Conservation (phyloP, 495 filamentous ascomycete genomes). For the Aspergillus ostianus region DNA sequence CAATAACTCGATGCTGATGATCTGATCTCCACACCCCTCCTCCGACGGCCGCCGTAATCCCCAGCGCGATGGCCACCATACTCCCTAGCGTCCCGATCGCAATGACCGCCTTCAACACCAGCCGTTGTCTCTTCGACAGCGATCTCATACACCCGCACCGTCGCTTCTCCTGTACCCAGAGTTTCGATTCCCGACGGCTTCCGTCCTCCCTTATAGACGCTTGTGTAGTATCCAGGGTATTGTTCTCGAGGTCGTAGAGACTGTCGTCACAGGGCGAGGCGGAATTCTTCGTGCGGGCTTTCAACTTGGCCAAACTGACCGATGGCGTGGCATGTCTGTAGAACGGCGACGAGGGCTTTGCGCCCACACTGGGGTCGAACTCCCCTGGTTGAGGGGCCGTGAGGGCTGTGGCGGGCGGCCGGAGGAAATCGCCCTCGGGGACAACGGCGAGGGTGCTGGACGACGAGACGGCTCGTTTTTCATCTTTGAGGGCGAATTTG, state of each 20-base stretch:
- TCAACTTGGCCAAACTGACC: conserved; percentile 43
- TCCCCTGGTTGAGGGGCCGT: no score
- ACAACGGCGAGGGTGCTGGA: neutral
- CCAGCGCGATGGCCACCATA: conserved; percentile 61
- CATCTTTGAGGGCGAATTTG: neutral
- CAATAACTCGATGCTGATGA: conserved; percentile 26
- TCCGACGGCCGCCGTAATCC: conserved; percentile 60
- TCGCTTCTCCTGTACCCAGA: conserved; percentile 41
- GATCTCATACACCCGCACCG: conserved; percentile 33
- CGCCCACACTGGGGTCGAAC: conserved; percentile 42
- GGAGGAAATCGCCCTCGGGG: conserved; percentile 1
- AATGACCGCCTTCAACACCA: conserved; percentile 52
- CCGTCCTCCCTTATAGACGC: conserved; percentile 2
- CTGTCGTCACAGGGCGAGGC: conserved; percentile 21
- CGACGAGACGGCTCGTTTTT: conserved; percentile 1
- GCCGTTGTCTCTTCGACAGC: conserved; percentile 49
- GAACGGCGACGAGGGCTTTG: conserved; percentile 58
- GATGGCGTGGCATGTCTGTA: conserved; percentile 54
- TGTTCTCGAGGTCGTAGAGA: conserved; percentile 31
- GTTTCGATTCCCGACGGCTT: conserved; percentile 33
- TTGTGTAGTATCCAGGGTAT: neutral
- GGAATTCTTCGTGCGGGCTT: conserved; percentile 32
- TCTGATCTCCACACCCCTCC: conserved; percentile 54
- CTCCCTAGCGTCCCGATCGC: conserved; percentile 56
- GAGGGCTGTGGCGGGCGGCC: neutral